phyloP scores from a whole-genome alignment of 2,329 filamentous ascomycete species.

The Xylariales sp. region DNA sequence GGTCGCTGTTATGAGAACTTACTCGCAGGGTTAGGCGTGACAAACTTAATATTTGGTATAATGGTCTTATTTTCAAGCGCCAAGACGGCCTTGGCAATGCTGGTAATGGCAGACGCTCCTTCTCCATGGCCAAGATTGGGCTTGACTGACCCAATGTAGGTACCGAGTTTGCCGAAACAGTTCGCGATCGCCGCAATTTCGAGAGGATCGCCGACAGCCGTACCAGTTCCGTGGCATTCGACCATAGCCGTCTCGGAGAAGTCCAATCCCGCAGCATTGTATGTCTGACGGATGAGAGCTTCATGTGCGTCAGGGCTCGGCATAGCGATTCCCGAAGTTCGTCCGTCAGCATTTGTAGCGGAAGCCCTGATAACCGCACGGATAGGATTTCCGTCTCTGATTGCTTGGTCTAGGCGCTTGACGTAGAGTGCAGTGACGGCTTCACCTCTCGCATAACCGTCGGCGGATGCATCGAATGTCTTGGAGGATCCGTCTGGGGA shows the following conservation, averaged over 20 bases:
- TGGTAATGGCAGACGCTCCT: conserved; percentile 35
- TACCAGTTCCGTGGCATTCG: conserved; percentile 8
- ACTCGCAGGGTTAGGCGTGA: background rate
- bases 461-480: conserved; percentile 31
- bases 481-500: conserved; percentile 17
- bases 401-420: conserved; percentile 35
- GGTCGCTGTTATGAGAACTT: conserved; percentile 3
- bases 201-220: conserved; percentile 5
- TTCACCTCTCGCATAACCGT: conserved; percentile 42
- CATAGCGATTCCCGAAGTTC: background rate
- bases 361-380: conserved; percentile 24
- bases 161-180: conserved; percentile 18
- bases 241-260: conserved; percentile 1
- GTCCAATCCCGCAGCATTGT: background rate
- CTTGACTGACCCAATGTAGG: conserved; percentile 22
- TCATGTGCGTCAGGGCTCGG: conserved; percentile 2
- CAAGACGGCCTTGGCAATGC: conserved; percentile 38
- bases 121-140: conserved; percentile 38
- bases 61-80: conserved; percentile 34
- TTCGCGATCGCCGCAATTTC: conserved; percentile 14
- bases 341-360: background rate
- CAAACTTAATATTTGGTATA: conserved; percentile 24
- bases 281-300: conserved; percentile 1
- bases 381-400: conserved; percentile 35
- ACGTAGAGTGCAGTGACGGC: conserved; percentile 33